These are phyloP conservation scores for Tetrahymena malaccensis DNA, from an alignment of 73 alveolate species.

Conservation along the genomic window DNA sequence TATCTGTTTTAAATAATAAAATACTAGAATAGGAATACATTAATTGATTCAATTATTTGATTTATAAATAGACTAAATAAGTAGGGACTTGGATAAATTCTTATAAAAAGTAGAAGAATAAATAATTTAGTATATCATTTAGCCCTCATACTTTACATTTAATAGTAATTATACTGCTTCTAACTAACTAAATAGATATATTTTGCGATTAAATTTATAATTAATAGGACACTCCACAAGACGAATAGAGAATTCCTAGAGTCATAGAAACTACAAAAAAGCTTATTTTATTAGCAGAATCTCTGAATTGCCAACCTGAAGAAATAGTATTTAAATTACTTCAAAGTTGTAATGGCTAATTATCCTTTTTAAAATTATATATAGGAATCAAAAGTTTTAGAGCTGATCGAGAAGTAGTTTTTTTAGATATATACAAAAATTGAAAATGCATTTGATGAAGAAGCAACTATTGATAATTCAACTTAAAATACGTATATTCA, in stretches of 20 bases:
- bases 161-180: background rate
- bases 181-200: background rate
- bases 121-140: background rate
- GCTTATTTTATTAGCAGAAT: background rate
- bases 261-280: background rate
- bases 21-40: background rate
- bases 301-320: background rate
- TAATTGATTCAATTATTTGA: background rate
- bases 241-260: background rate
- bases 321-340: background rate
- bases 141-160: background rate
- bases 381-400: background rate
- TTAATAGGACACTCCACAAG: background rate
- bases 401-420: background rate
- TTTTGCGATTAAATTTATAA: background rate
- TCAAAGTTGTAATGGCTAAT: too few relatives aligned
- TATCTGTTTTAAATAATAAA: background rate
- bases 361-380: background rate
- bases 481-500: background rate
- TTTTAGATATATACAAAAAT: background rate
- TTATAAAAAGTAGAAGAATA: background rate
- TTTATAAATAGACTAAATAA: background rate
- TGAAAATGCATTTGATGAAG: background rate
- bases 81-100: background rate
- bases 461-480: background rate